Base-by-base conservation (phyloP, 495 filamentous ascomycete species). In the Pyrenula aspistea region DNA sequence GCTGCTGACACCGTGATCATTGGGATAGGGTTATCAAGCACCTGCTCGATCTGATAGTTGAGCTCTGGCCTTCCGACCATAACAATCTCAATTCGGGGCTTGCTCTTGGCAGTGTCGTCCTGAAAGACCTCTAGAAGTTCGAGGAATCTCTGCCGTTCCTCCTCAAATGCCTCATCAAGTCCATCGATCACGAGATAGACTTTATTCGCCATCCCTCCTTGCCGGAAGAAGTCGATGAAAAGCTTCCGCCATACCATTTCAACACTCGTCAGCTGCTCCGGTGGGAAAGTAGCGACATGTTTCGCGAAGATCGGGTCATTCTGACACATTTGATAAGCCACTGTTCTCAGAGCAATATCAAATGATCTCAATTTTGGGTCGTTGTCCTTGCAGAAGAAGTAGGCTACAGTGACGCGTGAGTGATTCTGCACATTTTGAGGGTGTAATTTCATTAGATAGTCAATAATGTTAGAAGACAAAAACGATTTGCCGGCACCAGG, bases 311-410 rank as follows among this genome's bases (percentile, higher is more conserved):
- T 54, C 10, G 67, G 59, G 51, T 73, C 67, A 51, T 60, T 65
- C 53, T 65, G 53, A 50, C 56, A 54, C 50, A 72, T 63, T 53
- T 72, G 67, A 22, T 59, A 68, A 1, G 69, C 69, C 12, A 72
- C 22, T 24, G 65, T 63, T 0, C 65, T 58, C 11, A 72, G 47
- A 0, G 66, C 65, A 24, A 63, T 61, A 51, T 69, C 61, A 20
- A 66, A 55, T 0, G 62, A 65, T 22, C 68, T 23, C 2, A 64
- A 67, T 11, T 62, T 55, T 11, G 64, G 63, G 36, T 69, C 63
- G 42, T 71, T 60, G 50, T 65, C 65, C 51, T 64, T 68, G 64
- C 69, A 68, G 57, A 66, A 70, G 57, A 70, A 71, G 36, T 67
- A 71, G 2, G 50, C 68, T 19, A 68, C 55, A 3, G 62, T 68